phyloP scores from a whole-genome alignment of 345 rosid species.

The Garcia nutans region DNA sequence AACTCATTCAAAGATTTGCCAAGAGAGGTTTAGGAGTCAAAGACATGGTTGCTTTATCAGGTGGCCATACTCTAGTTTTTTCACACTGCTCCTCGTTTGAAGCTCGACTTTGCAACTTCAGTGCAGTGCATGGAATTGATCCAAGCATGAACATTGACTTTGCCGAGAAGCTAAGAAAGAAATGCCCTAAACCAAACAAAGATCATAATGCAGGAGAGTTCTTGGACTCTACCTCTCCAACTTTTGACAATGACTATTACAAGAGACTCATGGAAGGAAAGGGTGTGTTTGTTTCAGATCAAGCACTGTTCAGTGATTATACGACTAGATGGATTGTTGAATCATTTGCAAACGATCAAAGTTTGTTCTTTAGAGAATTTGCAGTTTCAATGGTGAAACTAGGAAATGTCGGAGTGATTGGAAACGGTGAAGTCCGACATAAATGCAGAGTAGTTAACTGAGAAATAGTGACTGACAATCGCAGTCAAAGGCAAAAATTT shows the following conservation, averaged over 20 bases:
- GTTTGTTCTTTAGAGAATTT: slow-evolving; percentile 64
- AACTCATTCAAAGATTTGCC: slow-evolving; percentile 68
- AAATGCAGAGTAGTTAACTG: slow-evolving; percentile 51
- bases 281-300: slow-evolving; percentile 72
- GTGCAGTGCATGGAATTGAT: slow-evolving; percentile 52
- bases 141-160: slow-evolving; percentile 55
- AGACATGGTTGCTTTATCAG: slow-evolving; percentile 82
- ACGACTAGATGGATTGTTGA: slow-evolving; percentile 65
- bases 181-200: slow-evolving; percentile 48
- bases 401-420: slow-evolving; percentile 62
- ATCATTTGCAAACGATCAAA: slow-evolving; percentile 54
- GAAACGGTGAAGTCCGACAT: slow-evolving; percentile 64
- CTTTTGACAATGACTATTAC: slow-evolving; percentile 68
- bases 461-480: slow-evolving; percentile 8
- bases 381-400: slow-evolving; percentile 66
- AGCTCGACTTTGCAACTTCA: slow-evolving; percentile 59
- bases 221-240: slow-evolving; percentile 59
- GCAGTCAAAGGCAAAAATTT: neutral
- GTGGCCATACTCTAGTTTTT: slow-evolving; percentile 76
- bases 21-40: slow-evolving; percentile 59
- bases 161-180: slow-evolving; percentile 41
- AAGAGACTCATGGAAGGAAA: slow-evolving; percentile 49
- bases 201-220: slow-evolving; percentile 59
- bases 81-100: slow-evolving; percentile 84
- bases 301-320: slow-evolving; percentile 44